phyloP scores from a whole-genome alignment of 2,329 filamentous ascomycete genomes.

The Fusarium sp. region DNA sequence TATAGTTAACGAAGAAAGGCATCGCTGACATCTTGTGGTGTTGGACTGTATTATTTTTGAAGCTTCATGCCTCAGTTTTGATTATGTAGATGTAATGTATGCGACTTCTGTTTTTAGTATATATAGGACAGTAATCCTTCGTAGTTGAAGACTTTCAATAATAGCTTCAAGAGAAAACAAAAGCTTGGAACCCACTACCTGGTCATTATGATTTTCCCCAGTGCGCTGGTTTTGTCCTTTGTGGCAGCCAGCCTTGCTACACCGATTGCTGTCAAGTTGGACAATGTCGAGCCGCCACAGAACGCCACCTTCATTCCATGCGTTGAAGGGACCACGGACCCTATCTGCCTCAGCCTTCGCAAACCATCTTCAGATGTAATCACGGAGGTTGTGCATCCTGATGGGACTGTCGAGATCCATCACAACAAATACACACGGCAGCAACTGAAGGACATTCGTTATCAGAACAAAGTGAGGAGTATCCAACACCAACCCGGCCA shows the following conservation, averaged over 20 bases:
- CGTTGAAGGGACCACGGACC: neutral
- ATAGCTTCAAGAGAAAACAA: neutral
- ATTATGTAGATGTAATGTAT: rapidly evolving
- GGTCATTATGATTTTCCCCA: neutral
- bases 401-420: neutral
- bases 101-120: neutral
- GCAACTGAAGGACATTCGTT: neutral
- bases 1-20: too few relatives aligned
- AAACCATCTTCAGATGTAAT: neutral
- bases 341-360: neutral
- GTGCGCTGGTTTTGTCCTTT: neutral
- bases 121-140: neutral
- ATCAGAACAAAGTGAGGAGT: neutral
- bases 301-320: neutral
- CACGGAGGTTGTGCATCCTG: neutral
- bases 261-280: neutral
- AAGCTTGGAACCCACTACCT: rapidly evolving
- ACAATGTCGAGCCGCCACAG: neutral
- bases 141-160: neutral
- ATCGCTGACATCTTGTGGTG: neutral
- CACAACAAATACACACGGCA: neutral
- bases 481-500: neutral
- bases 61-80: neutral
- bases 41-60: too few relatives aligned
- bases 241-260: neutral